Evolutionary conservation across 2,329 filamentous ascomycete species (phyloP).

Genomic region (Cordyceps javanica): DNA sequence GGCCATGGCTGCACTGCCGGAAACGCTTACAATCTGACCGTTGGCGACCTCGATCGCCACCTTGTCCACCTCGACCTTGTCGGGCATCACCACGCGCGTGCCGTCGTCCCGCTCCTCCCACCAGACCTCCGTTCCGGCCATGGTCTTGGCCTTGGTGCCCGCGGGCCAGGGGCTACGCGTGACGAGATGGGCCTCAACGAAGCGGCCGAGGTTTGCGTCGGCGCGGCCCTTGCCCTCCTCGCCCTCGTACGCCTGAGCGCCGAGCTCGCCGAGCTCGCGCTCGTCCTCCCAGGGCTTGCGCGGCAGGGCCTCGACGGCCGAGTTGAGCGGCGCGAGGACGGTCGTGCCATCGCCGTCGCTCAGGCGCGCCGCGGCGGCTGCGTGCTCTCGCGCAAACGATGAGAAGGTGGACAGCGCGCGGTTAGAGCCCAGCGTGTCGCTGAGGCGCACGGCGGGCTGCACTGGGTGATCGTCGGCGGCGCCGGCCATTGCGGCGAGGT

Average conservation of each 20-base stretch:
- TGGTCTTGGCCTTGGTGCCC: slow-evolving; percentile 57
- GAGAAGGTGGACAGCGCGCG: slow-evolving; percentile 80
- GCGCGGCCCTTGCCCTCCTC: slow-evolving; percentile 69
- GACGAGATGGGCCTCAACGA: slow-evolving; percentile 83
- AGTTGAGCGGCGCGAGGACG: slow-evolving; percentile 82
- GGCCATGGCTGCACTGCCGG: too few species aligned
- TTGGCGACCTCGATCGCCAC: slow-evolving; percentile 75
- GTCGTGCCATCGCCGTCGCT: slow-evolving; percentile 66
- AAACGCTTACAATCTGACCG: slow-evolving; percentile 67
- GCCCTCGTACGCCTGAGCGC: slow-evolving; percentile 69
- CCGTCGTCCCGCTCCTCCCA: slow-evolving; percentile 70
- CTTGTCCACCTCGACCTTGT: slow-evolving; percentile 67
- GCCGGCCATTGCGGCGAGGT: slow-evolving; percentile 12
- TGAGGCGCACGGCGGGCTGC: slow-evolving; percentile 58
- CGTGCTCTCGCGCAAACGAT: slow-evolving; percentile 69
- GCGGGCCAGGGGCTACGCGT: slow-evolving; percentile 69
- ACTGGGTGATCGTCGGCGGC: slow-evolving; percentile 19
- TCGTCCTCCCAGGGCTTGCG: slow-evolving; percentile 83
- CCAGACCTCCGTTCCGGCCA: slow-evolving; percentile 62
- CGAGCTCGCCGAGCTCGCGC: slow-evolving; percentile 62
- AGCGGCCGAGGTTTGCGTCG: slow-evolving; percentile 65
- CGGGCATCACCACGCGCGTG: slow-evolving; percentile 69
- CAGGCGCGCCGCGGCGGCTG: slow-evolving; percentile 61
- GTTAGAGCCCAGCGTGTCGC: slow-evolving; percentile 76
- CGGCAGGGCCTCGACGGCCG: slow-evolving; percentile 68